phyloP scores from a whole-genome alignment of 305 asterid species.

The Fraxinus ornus region DNA sequence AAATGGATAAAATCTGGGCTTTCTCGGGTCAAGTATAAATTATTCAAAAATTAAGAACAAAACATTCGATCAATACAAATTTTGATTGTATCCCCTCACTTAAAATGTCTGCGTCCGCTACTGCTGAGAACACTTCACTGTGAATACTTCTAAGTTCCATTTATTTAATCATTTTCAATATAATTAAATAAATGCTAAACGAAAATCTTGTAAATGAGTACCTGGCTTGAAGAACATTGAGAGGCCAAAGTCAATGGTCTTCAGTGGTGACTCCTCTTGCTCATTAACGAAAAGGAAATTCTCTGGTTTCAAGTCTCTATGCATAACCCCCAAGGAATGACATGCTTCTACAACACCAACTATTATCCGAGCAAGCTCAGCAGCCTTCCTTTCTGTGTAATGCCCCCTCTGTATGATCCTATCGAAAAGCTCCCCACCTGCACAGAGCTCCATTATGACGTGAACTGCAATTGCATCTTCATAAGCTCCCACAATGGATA shows the following conservation, averaged over 20 bases:
- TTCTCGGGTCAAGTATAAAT: too few relatives aligned
- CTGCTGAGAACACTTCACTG: too few relatives aligned
- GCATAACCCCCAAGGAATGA: conserved; percentile 10
- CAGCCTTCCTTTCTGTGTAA: conserved; percentile 19
- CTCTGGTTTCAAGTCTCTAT: conserved; percentile 10
- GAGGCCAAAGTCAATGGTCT: conserved; percentile 19
- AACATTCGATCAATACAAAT: too few relatives aligned
- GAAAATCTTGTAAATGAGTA: neutral
- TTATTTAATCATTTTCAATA: too few relatives aligned
- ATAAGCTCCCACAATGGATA: conserved; percentile 47
- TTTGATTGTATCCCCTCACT: too few relatives aligned
- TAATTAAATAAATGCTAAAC: too few relatives aligned
- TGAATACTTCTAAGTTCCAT: too few relatives aligned
- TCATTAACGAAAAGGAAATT: conserved; percentile 14
- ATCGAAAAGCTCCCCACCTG: conserved; percentile 24
- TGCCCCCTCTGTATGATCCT: conserved; percentile 20
- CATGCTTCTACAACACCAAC: conserved; percentile 22
- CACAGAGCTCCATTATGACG: conserved; percentile 36
- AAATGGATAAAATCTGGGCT: too few relatives aligned
- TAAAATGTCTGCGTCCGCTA: too few relatives aligned
- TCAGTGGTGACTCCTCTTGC: conserved; percentile 18
- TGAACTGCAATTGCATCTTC: conserved; percentile 49
- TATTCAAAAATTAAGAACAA: too few relatives aligned
- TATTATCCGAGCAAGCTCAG: conserved; percentile 21
- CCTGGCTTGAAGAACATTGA: conserved; percentile 22